Evolutionary conservation across 1,284 basidiomycete species (phyloP), one percentile per base, ranked within the genome.

Genomic region (Termitomyces sp.): DNA sequence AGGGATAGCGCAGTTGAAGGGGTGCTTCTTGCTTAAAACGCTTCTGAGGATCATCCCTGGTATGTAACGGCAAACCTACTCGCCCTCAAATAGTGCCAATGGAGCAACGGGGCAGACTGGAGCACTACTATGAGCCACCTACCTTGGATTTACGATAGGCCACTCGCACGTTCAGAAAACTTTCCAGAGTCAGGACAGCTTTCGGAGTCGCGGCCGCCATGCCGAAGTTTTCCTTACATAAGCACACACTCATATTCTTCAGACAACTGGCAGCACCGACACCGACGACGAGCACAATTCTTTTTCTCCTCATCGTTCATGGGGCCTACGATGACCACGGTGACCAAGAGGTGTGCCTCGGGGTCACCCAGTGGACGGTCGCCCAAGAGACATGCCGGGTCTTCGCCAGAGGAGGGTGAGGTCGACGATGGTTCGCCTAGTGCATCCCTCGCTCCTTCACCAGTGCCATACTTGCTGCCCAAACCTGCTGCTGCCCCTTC

Each of bases 391-490:
- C 73, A 68, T 19, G 74, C 76, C 7, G 78, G 82, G 1, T 87
- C 86, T 5, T 84, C 87, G 0, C 88, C 86, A 50, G 88, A 90
- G 67, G 88, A 90, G 65, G 88, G 88, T 49, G 88, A 90, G 64
- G 70, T 90, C 51, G 86, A 88, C 64, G 77, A 79, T 63, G 57
- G 57, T 38, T 53, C 59, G 49, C 49, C 60, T 61, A 38, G 28
- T 60, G 48, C 43, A 36, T 56, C 65, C 33, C 51, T 59, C 3
- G 62, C 63, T 51, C 63, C 64, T 43, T 44, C 56, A 38, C 58
- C 63, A 15, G 55, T 64, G 33, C 54, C 64, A 40, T 65, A 64
- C 33, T 50, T 69, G 31, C 65, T 69, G 39, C 53, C 64, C 1
- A 68, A 69, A 61, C 64, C 68, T 13, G 40, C 56, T 8, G 44